Percentiles rank a stretch among this genome's conserved stretches.
Evolutionary conservation across 768 basidiomycete genomes (phyloP).

Genomic region (Collybiopsis confluens): DNA sequence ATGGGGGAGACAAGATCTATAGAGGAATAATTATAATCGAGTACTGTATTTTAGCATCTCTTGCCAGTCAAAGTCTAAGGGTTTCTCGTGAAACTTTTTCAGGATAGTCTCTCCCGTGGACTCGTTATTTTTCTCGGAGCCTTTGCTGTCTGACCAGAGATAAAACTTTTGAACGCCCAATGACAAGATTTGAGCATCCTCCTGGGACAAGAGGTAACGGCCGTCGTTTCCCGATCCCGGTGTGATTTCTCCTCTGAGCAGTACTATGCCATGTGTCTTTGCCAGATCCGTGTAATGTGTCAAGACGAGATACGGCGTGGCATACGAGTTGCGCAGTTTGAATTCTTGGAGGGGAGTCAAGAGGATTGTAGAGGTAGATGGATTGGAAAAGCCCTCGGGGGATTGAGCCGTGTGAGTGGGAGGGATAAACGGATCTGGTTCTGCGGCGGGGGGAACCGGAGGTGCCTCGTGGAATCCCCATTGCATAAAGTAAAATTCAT

Average conservation of each 20-base stretch:
- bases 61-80: slow-evolving; percentile 79
- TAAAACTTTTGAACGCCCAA: slow-evolving; percentile 86
- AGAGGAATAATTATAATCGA: slow-evolving; percentile 21
- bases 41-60: slow-evolving; percentile 54
- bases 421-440: slow-evolving; percentile 41
- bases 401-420: slow-evolving; percentile 18
- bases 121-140: slow-evolving; percentile 18
- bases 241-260: slow-evolving; percentile 90
- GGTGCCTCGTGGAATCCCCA: slow-evolving; percentile 85
- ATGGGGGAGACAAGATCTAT: no score
- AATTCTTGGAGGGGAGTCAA: slow-evolving; percentile 95
- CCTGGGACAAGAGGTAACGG: slow-evolving; percentile 63
- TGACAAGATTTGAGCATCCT: slow-evolving; percentile 80
- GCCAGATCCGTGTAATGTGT: slow-evolving; percentile 92
- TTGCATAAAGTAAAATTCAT: slow-evolving; percentile 84
- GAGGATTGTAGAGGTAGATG: slow-evolving; percentile 68
- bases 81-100: slow-evolving; percentile 71
- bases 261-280: slow-evolving; percentile 72
- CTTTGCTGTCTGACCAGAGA: slow-evolving; percentile 42
- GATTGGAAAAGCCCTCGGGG: slow-evolving; percentile 31
- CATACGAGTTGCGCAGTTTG: slow-evolving; percentile 77
- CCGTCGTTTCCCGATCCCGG: slow-evolving; percentile 44
- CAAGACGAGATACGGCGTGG: slow-evolving; percentile 86
- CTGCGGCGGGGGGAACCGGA: slow-evolving; percentile 43
- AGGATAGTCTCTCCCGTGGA: slow-evolving; percentile 49